These are phyloP conservation scores for Aureobasidium sp. DNA, from an alignment of 2,329 filamentous ascomycete genomes.

Conservation along the genomic window DNA sequence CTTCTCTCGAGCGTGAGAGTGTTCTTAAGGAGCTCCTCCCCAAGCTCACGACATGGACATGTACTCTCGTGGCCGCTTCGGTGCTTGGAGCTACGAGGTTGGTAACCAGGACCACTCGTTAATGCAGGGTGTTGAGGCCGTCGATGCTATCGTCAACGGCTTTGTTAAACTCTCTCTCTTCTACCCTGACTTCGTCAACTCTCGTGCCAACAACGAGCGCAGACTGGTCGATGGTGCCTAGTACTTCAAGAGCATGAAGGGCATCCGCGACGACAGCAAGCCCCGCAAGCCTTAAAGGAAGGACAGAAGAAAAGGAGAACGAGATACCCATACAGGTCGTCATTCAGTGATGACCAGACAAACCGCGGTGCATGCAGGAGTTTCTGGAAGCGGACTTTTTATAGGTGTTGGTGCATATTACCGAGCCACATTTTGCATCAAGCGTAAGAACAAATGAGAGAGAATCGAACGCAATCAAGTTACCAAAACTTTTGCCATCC, in stretches of 20 bases:
- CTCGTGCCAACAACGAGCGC: constrained; percentile 57
- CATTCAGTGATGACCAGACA: background rate
- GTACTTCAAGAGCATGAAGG: constrained; percentile 40
- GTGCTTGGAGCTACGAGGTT: constrained; percentile 95
- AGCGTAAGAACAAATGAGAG: background rate
- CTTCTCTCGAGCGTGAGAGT: constrained; percentile 87
- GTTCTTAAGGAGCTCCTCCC: constrained; percentile 88
- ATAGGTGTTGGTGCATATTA: background rate
- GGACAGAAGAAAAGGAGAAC: background rate
- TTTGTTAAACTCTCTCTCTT: constrained; percentile 88
- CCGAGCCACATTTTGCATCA: background rate
- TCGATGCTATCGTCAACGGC: constrained; percentile 86
- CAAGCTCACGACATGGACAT: constrained; percentile 83
- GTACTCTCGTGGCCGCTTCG: constrained; percentile 91
- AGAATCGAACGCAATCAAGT: background rate
- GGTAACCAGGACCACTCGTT: constrained; percentile 98
- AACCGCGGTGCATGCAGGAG: constrained; percentile 7
- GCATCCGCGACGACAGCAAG: constrained; percentile 20
- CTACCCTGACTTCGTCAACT: constrained; percentile 88
- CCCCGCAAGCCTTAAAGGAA: constrained; percentile 15
- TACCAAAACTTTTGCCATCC: too few relatives aligned
- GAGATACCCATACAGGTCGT: constrained; percentile 6
- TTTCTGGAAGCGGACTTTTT: background rate
- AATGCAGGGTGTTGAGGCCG: constrained; percentile 92
- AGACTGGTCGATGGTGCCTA: constrained; percentile 54